Conservation (phyloP, 176 grass and related monocot genomes). For the bread wheat (Triticum aestivum) region IWGSC_CS_RefSeq_v2.1 NC_057809.1:20726317-20726816, state of each 20-base stretch:
- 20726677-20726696: constrained; percentile 17
- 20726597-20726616: constrained; percentile 20
- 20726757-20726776: constrained; percentile 39
- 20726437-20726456: constrained; percentile 85
- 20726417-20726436: constrained; percentile 94
- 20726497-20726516: constrained; percentile 48
- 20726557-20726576: neutral
- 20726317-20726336: constrained; percentile 90
- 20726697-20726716: constrained; percentile 26
- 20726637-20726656: constrained; percentile 7
- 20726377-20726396: constrained; percentile 99
- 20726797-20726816: constrained; percentile 75
- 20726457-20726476: constrained; percentile 50
- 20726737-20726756: constrained; percentile 35
- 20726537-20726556: constrained; percentile 31
- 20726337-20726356: constrained; percentile 79
- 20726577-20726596: neutral
- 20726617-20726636: constrained; percentile 35
- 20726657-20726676: constrained; percentile 7
- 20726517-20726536: constrained; percentile 51
- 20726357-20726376: constrained; percentile 96
- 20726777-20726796: constrained; percentile 61
- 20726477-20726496: constrained; percentile 40
- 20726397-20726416: constrained; percentile 80
- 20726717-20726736: constrained; percentile 25